Base-by-base conservation (phyloP, 2,329 filamentous ascomycete genomes). In the Cordyceps cicadae region DNA sequence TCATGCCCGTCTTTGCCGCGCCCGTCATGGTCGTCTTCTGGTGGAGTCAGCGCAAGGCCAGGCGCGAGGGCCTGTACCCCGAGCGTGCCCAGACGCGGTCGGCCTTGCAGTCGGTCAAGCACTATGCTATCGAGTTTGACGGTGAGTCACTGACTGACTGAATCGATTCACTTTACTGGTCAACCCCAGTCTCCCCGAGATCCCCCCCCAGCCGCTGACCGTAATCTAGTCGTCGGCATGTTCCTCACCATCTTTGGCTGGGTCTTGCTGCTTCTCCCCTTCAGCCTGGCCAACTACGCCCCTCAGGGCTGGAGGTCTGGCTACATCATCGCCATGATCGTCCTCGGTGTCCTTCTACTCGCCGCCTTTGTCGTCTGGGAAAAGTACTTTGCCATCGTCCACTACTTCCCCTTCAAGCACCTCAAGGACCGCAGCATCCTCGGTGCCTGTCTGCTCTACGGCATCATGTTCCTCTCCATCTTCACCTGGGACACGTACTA, bases 61-160 rank as follows among this genome's bases (percentile, higher is more conserved):
- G 77, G 61, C 75, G 74, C 61, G 66, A 74, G n/a, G 81, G 80
- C 3, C 65, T 80, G 7, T 66, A 82, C 11, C 75, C 77, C 1
- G 69, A 72, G 24, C 69, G 72, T 21, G 75, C 71, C 8, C 77
- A 73, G n/a, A 72, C 67, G 5, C 80, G 84, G 15, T 82, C 75
- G 2, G n/a, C 70, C 0, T 53, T 59, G 7, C 32, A 86, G 66
- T 82, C 78, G 2, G 63, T 80, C 48, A 70, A 75, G 65, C 74
- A 83, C 68, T 85, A 87, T 68, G 66, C 77, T 14, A 67, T 81
- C 26, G 79, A 88, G 63, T 87, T 87, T 64, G 86, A 88, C 65
- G 74, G 75, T 74, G 66, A 63, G 70, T n/a, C n/a, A n/a, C n/a
- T n/a, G n/a, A n/a, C n/a, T n/a, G n/a, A n/a, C n/a, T 66, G 9